Evolutionary conservation across 2,329 filamentous ascomycete species (phyloP), one percentile per base, ranked within the genome.

Genomic region (Talaromyces sp.): DNA sequence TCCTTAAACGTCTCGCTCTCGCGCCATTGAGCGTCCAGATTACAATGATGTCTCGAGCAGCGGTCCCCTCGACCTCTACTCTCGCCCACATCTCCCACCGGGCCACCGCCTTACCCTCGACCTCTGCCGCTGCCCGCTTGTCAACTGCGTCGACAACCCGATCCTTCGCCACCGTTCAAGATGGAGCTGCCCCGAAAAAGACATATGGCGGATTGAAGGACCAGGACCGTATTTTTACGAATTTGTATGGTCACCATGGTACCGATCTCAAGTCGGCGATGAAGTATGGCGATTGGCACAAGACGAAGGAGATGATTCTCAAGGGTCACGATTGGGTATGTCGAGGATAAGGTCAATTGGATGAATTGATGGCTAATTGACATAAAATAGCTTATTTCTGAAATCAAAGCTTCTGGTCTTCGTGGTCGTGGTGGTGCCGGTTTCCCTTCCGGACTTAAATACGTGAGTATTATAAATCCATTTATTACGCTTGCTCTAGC

Each of bases 261-360:
- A 86, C 93, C 69, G 93, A 97, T 79, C 83, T 99, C 72, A 94
- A 95, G 84, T 92, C 89, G 76, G 93, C 95, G 63, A 93, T 92
- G 89, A 97, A 96, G 83, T 96, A 96, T 86, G 95, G 95, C 73
- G 95, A 98, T 80, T 99, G 95, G 95, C 88, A 99, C 84, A 97
- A 96, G 86, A 99, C 95, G 64, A 99, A 99, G 86, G 95, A 99
- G 79, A 99, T 99, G 66, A 81, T 99, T 67, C 82, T 92, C 72
- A 99, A 99, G 86, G 95, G 95, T 65, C 92, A 99, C 81, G 94
- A 99, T 75, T 99, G 95, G 89, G 87, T 89, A 68, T 61, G 67
- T 53, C 6, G 38, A 53, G 36, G 40, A 19, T 22, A 27, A 22
- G 36, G 58, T 47, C 43, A 29, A 17, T 60, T 54, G 40, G 4